Evolutionary conservation across 805 yeast species (phyloP).

Genomic region (Monosporozyma yasuniensis): DNA sequence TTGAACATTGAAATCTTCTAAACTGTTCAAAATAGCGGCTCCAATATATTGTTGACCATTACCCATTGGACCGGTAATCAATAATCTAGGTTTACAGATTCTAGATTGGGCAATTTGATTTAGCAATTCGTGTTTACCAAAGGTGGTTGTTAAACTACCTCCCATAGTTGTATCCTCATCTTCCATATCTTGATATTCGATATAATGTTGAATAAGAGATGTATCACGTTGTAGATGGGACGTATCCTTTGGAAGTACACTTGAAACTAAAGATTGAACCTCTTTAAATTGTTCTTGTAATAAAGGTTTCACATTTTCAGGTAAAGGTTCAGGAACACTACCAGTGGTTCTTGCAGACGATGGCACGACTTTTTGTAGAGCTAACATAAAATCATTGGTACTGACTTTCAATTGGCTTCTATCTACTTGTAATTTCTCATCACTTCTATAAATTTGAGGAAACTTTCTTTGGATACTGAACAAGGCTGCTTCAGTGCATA

Average conservation of each 20-base stretch:
- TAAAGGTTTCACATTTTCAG: conserved; percentile 59
- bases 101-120: conserved; percentile 47
- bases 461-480: conserved; percentile 83
- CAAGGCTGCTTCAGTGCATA: conserved; percentile 93
- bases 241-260: conserved; percentile 47
- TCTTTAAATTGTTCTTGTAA: conserved; percentile 42
- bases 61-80: conserved; percentile 66
- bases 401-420: conserved; percentile 62
- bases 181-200: conserved; percentile 27
- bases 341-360: conserved; percentile 83
- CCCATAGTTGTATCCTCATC: conserved; percentile 15
- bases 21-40: conserved; percentile 66
- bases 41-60: conserved; percentile 82
- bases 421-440: conserved; percentile 64
- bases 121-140: conserved; percentile 56
- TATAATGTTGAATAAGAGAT: conserved; percentile 28
- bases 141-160: conserved; percentile 31
- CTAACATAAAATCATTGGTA: conserved; percentile 77
- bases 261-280: conserved; percentile 41
- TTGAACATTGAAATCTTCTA: conserved; percentile 88
- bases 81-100: conserved; percentile 70
- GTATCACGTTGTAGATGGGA: conserved; percentile 11
- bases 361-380: conserved; percentile 81
- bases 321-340: conserved; percentile 66
- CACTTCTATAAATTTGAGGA: conserved; percentile 82